Conservation (phyloP, 768 basidiomycete species). For the Rhizopogon roseolus region DNA sequence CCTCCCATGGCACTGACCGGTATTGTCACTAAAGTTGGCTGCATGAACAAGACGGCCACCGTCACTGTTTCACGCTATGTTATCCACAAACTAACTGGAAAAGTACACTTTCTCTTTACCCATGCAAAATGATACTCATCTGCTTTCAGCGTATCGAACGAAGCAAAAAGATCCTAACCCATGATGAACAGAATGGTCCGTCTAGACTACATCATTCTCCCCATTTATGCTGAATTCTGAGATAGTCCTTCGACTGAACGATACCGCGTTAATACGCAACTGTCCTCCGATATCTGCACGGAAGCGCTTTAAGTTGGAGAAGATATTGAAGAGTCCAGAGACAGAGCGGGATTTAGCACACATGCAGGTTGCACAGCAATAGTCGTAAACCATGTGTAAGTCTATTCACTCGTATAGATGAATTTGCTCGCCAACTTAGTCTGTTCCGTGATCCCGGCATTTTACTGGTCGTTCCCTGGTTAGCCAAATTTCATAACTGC, state of each 20-base stretch:
- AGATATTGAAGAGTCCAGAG: slow-evolving; percentile 64
- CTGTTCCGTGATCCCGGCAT: neutral
- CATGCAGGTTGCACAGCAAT: slow-evolving; percentile 2
- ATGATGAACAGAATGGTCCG: slow-evolving; percentile 71
- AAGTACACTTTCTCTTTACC: slow-evolving; percentile 41
- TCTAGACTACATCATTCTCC: slow-evolving; percentile 3
- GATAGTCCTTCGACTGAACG: slow-evolving; percentile 60
- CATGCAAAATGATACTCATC: slow-evolving; percentile 1
- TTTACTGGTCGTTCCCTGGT: neutral
- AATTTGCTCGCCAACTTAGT: neutral
- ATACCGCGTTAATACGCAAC: slow-evolving; percentile 74
- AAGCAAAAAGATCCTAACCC: slow-evolving; percentile 74
- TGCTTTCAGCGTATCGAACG: slow-evolving; percentile 57
- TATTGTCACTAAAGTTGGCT: slow-evolving; percentile 73
- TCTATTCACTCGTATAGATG: neutral
- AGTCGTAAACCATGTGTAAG: neutral
- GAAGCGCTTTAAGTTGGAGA: slow-evolving; percentile 73
- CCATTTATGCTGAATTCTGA: slow-evolving; percentile 6
- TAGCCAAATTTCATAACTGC: too few relatives aligned
- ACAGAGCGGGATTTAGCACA: slow-evolving; percentile 44
- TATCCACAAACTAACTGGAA: slow-evolving; percentile 69
- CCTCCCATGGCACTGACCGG: slow-evolving; percentile 76
- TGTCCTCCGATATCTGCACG: slow-evolving; percentile 76
- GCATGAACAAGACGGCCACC: slow-evolving; percentile 82
- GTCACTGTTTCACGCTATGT: slow-evolving; percentile 75